phyloP scores from a whole-genome alignment of 371 early-diverging fungal species.

The Mortierella sp. region DNA sequence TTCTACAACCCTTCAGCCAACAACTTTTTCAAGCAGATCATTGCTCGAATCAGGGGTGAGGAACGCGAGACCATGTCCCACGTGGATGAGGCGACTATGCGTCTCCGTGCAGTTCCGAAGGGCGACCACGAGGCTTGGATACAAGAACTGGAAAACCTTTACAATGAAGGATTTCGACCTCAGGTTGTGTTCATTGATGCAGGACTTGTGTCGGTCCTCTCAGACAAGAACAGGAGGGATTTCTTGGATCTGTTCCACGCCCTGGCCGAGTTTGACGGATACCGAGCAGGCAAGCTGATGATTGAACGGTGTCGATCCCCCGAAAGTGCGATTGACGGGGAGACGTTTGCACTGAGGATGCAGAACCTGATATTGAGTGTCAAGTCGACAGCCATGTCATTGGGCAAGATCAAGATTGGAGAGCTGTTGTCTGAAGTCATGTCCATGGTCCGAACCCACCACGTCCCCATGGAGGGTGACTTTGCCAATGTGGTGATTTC shows the following conservation, averaged over 20 bases:
- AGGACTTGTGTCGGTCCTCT: constrained; percentile 86
- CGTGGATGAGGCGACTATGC: constrained; percentile 36
- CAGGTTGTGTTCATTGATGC: constrained; percentile 90
- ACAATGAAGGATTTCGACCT: constrained; percentile 77
- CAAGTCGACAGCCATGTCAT: constrained; percentile 76
- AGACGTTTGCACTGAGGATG: constrained; percentile 84
- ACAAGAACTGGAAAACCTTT: constrained; percentile 62
- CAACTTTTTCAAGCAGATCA: constrained; percentile 63
- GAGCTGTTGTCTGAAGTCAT: constrained; percentile 83
- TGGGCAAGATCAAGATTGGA: constrained; percentile 82
- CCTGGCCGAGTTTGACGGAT: constrained; percentile 87
- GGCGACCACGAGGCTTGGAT: constrained; percentile 57
- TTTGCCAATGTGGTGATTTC: constrained; percentile 93
- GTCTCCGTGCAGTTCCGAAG: constrained; percentile 24
- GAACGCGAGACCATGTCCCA: constrained; percentile 17
- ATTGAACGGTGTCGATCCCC: constrained; percentile 87
- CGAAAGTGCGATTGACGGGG: constrained; percentile 74
- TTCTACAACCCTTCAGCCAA: constrained; percentile 78
- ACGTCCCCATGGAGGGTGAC: constrained; percentile 92
- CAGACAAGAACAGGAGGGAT: constrained; percentile 77
- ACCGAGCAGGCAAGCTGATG: constrained; percentile 85
- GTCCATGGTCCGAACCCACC: constrained; percentile 88
- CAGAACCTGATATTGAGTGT: constrained; percentile 76
- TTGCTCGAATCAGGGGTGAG: constrained; percentile 34
- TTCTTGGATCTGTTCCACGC: constrained; percentile 93